A percentile compares a stretch with the other conserved stretches of the same genome.
Conservation (phyloP, 805 yeast genomes). For the Metschnikowia gruessii region DNA sequence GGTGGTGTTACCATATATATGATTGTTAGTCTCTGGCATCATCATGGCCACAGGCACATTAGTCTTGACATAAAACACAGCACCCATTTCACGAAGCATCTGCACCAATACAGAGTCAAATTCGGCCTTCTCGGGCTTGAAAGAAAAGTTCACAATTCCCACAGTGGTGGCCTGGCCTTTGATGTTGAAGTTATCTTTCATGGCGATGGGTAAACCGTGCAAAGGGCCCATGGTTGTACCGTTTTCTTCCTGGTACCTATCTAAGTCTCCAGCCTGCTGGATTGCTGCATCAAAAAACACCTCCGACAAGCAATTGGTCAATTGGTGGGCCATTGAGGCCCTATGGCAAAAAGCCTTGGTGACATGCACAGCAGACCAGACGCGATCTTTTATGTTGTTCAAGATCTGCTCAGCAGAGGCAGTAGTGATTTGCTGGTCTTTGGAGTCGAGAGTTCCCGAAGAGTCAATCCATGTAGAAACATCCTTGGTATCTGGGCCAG, state of each 20-base stretch:
- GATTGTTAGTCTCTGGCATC: constrained; percentile 46
- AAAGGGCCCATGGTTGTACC: constrained; percentile 26
- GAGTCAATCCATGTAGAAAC: constrained; percentile 36
- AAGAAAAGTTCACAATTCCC: constrained; percentile 48
- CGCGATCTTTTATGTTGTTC: constrained; percentile 24
- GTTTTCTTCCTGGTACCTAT: constrained; percentile 19
- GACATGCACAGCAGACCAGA: constrained; percentile 45
- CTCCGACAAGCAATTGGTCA: constrained; percentile 41
- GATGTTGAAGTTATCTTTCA: constrained; percentile 46
- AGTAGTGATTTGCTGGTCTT: constrained; percentile 42
- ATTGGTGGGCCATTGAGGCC: constrained; percentile 57
- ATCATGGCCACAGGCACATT: constrained; percentile 51
- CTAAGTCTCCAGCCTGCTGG: constrained; percentile 24
- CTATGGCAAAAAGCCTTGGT: constrained; percentile 56
- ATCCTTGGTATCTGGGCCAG: constrained; percentile 33
- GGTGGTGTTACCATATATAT: constrained; percentile 44
- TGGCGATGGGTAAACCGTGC: constrained; percentile 31
- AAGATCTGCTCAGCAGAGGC: constrained; percentile 28
- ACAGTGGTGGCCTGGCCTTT: constrained; percentile 48
- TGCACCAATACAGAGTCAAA: constrained; percentile 40
- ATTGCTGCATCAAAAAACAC: constrained; percentile 33
- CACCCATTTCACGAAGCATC: constrained; percentile 45
- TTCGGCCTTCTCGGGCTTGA: constrained; percentile 31
- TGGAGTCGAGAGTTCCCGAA: constrained; percentile 31
- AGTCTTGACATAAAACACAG: constrained; percentile 54